Evolutionary conservation across 148 eudicot genomes (phyloP).

Genomic region (Chenopodium formosanum): DNA sequence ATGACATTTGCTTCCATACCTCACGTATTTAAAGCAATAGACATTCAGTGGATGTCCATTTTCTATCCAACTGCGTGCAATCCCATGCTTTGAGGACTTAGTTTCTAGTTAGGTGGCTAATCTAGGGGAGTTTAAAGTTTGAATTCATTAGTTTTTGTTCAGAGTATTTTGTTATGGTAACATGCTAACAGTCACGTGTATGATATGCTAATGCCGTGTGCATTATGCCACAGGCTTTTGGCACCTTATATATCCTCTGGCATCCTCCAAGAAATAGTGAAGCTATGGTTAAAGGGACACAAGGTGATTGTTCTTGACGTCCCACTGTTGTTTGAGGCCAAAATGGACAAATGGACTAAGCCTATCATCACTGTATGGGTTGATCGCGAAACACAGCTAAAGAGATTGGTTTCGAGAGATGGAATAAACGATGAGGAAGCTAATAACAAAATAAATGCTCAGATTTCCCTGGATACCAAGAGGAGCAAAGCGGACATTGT

Average conservation of each 20-base stretch:
- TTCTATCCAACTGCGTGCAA: neutral
- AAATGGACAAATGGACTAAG: slow-evolving; percentile 87
- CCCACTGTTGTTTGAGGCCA: slow-evolving; percentile 88
- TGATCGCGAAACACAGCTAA: slow-evolving; percentile 79
- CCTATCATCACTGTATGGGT: slow-evolving; percentile 86
- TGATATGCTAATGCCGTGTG: slow-evolving; percentile 10
- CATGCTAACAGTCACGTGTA: neutral
- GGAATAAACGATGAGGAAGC: slow-evolving; percentile 69
- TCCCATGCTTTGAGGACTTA: neutral
- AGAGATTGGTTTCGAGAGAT: slow-evolving; percentile 77
- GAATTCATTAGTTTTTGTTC: too few relatives aligned
- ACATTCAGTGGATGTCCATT: neutral
- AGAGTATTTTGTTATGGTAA: neutral
- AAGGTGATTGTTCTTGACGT: slow-evolving; percentile 75
- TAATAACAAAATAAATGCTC: slow-evolving; percentile 72
- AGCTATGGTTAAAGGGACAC: slow-evolving; percentile 82
- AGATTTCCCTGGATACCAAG: slow-evolving; percentile 80
- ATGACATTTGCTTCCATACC: neutral
- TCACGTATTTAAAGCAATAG: neutral
- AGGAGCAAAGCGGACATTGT: slow-evolving; percentile 73
- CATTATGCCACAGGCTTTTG: slow-evolving; percentile 52
- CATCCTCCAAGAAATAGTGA: slow-evolving; percentile 62
- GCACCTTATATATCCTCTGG: slow-evolving; percentile 82
- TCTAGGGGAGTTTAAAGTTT: neutral
- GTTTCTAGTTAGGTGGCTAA: neutral